Conservation (phyloP, 805 yeast genomes). For the Candida palmyrensis region DNA sequence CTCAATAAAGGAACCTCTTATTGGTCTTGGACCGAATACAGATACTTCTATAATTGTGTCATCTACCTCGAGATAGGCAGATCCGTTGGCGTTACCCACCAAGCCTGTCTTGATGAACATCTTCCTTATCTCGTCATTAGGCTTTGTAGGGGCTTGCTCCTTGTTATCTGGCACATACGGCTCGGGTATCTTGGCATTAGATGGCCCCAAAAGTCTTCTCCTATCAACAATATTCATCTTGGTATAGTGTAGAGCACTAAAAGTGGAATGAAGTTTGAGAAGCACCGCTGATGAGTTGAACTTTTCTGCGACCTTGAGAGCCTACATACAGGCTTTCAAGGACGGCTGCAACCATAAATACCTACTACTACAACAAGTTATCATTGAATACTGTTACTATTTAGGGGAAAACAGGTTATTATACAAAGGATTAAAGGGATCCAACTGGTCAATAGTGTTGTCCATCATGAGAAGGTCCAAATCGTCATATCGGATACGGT, state of each 20-base stretch:
- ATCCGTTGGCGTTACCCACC: conserved; percentile 72
- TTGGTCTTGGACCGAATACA: conserved; percentile 88
- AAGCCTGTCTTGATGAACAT: conserved; percentile 62
- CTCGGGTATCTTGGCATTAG: conserved; percentile 45
- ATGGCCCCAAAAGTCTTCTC: conserved; percentile 83
- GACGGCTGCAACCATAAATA: no score
- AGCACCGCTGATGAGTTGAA: no score
- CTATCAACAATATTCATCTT: conserved; percentile 54
- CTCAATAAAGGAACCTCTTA: conserved; percentile 64
- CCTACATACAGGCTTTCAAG: no score
- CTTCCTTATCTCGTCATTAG: conserved; percentile 25
- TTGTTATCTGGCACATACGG: conserved; percentile 9
- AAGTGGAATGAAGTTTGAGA: no score
- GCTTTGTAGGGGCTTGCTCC: conserved; percentile 6
- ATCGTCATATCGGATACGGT: conserved; percentile 15
- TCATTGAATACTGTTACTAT: not conserved
- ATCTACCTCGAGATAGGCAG: conserved; percentile 70
- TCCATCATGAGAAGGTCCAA: conserved; percentile 15
- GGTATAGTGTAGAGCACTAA: no score
- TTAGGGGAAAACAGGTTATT: not conserved
- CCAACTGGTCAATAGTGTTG: conserved; percentile 18
- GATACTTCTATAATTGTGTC: conserved; percentile 60
- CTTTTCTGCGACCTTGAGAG: no score
- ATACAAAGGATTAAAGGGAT: conserved; percentile 14
- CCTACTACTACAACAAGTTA: no score